Evolutionary conservation across 129 eudicot genomes (phyloP).

Genomic region (Calendula officinalis): DNA sequence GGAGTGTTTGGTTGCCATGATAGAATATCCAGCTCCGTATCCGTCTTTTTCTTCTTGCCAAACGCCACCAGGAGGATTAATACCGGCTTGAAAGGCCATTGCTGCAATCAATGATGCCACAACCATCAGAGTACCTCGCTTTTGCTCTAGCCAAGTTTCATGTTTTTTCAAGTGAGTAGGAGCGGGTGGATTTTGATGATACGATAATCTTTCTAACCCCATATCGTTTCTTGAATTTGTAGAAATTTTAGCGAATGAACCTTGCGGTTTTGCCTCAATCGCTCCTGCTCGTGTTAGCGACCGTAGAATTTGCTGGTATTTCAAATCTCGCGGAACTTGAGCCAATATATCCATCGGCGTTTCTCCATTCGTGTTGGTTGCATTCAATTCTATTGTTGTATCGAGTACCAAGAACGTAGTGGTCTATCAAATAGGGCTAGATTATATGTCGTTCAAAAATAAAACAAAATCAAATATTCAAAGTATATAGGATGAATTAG

Average conservation of each 20-base stretch:
- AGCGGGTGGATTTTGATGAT: not conserved
- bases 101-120: conserved; percentile 46
- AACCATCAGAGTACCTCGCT: conserved; percentile 35
- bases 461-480: not conserved
- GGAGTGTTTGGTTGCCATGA: too few species aligned
- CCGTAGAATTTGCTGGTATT: conserved; percentile 7
- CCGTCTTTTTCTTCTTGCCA: conserved; percentile 22
- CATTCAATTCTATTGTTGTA: conserved; percentile 17
- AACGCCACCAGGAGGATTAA: conserved; percentile 36
- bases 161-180: not conserved
- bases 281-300: conserved; percentile 25
- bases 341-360: conserved; percentile 24
- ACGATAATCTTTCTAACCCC: not conserved
- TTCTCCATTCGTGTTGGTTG: not conserved
- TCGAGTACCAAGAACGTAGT: conserved; percentile 10
- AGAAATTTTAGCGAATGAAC: not conserved
- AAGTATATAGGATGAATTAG: not conserved
- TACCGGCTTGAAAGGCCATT: conserved; percentile 26
- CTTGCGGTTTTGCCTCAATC: conserved; percentile 1
- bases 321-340: conserved; percentile 19
- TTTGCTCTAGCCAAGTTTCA: conserved; percentile 29
- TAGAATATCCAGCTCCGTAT: not conserved
- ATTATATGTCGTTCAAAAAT: too few species aligned
- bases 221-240: not conserved
- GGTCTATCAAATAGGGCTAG: too few species aligned